A percentile compares a stretch with the other conserved stretches of the same genome.
Conservation (phyloP, 2,329 filamentous ascomycete genomes). For the Colletotrichum horii region DNA sequence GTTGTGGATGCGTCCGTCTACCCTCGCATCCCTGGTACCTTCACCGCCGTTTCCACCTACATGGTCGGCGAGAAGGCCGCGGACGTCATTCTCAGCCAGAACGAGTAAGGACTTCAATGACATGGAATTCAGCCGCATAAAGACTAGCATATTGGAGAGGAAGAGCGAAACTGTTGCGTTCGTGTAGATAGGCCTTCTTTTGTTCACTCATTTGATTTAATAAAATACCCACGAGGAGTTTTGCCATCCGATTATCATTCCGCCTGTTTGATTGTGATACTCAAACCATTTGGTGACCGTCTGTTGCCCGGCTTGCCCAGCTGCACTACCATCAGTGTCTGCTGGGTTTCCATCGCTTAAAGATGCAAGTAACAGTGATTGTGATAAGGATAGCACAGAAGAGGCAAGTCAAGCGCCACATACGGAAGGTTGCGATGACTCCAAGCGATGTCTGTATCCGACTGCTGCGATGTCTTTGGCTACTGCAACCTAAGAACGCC, state of each 20-base stretch:
- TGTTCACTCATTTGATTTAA: neutral
- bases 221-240: neutral
- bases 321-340: too few relatives aligned
- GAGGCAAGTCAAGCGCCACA: neutral
- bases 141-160: neutral
- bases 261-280: neutral
- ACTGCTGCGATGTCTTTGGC: neutral
- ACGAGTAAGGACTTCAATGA: neutral
- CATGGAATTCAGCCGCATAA: neutral
- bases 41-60: slow-evolving; percentile 35
- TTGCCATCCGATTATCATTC: neutral
- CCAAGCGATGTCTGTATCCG: neutral
- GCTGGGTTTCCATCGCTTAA: neutral
- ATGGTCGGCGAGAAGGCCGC: slow-evolving; percentile 39
- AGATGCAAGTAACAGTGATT: neutral
- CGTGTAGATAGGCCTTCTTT: neutral
- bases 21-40: slow-evolving; percentile 38
- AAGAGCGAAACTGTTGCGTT: neutral
- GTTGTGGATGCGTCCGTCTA: slow-evolving; percentile 53
- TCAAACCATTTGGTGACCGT: neutral
- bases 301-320: neutral
- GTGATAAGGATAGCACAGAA: neutral
- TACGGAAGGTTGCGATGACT: neutral
- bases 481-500: neutral
- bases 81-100: slow-evolving; percentile 30